Conservation (phyloP, 2,329 filamentous ascomycete species). For the Aspergillus cejpii region DNA sequence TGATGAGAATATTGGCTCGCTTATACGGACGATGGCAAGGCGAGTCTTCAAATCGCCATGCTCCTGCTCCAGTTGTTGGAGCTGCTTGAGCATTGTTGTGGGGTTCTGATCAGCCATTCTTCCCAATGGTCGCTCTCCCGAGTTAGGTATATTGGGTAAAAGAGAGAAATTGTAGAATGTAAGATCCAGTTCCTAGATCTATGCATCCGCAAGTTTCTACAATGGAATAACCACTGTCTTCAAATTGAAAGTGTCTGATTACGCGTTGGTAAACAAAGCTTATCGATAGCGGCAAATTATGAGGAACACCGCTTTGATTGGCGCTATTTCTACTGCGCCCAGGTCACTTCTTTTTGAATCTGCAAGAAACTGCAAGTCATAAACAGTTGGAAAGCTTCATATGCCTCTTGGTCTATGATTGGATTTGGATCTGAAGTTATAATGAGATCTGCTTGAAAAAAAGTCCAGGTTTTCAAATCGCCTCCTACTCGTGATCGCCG, state of each 20-base stretch:
- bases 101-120: constrained; percentile 19
- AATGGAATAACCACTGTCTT: not conserved
- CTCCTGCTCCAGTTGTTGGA: constrained; percentile 41
- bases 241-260: not conserved
- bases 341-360: not conserved
- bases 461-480: not conserved
- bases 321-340: not conserved
- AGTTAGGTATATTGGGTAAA: too few relatives aligned
- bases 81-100: constrained; percentile 31
- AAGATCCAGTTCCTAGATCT: too few relatives aligned
- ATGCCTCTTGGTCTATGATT: too few relatives aligned
- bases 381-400: not conserved
- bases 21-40: constrained; percentile 68
- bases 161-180: too few relatives aligned
- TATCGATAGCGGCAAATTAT: not conserved
- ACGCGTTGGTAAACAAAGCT: constrained; percentile 15
- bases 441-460: too few relatives aligned
- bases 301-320: not conserved
- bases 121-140: not conserved
- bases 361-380: not conserved
- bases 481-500: not conserved
- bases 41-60: constrained; percentile 45
- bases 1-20: constrained; percentile 60
- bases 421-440: too few relatives aligned
- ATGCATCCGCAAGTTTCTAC: too few relatives aligned